Conservation (phyloP, 1,284 basidiomycete species). For the Leccinum fuscescens region DNA sequence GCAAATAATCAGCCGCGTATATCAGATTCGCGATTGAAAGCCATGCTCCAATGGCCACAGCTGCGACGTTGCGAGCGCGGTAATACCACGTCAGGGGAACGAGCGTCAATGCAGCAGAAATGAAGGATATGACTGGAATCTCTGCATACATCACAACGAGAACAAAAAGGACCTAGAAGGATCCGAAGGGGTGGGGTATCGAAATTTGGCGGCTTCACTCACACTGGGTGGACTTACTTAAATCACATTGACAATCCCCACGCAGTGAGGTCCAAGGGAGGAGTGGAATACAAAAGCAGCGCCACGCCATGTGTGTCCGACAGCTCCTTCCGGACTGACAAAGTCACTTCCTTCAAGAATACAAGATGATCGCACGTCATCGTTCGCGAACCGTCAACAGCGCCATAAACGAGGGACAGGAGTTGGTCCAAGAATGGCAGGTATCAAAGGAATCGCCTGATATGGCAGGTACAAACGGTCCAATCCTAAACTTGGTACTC, state of each 20-base stretch:
- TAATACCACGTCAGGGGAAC: slow-evolving; percentile 38
- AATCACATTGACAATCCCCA: slow-evolving; percentile 6
- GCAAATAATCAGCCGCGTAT: slow-evolving; percentile 33
- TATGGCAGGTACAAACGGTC: slow-evolving; percentile 28
- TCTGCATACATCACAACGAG: slow-evolving; percentile 45
- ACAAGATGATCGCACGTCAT: slow-evolving; percentile 23
- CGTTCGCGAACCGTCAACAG: not conserved
- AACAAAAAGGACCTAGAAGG: slow-evolving; percentile 8
- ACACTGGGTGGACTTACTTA: slow-evolving; percentile 13
- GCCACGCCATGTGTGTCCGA: slow-evolving; percentile 3
- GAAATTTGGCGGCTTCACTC: slow-evolving; percentile 1
- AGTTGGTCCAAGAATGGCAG: slow-evolving; percentile 23
- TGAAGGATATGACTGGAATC: slow-evolving; percentile 48
- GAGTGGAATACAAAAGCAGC: slow-evolving; percentile 20
- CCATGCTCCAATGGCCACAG: slow-evolving; percentile 41
- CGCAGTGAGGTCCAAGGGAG: not conserved
- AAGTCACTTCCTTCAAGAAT: slow-evolving; percentile 25
- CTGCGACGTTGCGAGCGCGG: slow-evolving; percentile 47
- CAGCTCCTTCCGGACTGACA: slow-evolving; percentile 16
- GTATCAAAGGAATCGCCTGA: slow-evolving; percentile 30
- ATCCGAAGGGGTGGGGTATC: slow-evolving; percentile 12
- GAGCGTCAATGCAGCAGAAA: slow-evolving; percentile 43
- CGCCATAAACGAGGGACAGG: slow-evolving; percentile 9
- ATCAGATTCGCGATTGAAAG: slow-evolving; percentile 30
- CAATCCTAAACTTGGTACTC: not conserved